Conservation (phyloP, 768 basidiomycete species). For the Suillus cothurnatus region DNA sequence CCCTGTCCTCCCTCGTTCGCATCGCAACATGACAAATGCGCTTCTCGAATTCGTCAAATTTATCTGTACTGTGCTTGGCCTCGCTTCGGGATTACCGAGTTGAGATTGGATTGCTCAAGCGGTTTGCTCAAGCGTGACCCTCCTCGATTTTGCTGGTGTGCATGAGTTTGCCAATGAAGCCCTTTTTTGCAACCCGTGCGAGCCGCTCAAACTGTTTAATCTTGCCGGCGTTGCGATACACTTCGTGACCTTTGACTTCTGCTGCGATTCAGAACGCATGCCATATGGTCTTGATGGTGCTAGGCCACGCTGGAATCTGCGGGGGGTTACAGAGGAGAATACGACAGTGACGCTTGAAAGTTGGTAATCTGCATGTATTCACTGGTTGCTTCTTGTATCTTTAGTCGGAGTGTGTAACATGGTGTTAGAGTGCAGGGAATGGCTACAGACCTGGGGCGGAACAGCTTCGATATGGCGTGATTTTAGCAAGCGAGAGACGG, state of each 20-base stretch:
- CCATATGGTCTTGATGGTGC: conserved; percentile 53
- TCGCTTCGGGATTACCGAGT: conserved; percentile 81
- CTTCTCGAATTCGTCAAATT: conserved; percentile 90
- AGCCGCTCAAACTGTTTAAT: conserved; percentile 79
- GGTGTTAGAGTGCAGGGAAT: too few relatives aligned
- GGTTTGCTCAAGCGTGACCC: conserved; percentile 85
- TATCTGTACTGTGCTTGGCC: conserved; percentile 74
- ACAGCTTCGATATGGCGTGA: too few relatives aligned
- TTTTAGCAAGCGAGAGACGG: too few relatives aligned
- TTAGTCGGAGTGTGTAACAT: background rate
- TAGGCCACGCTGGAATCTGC: conserved; percentile 67
- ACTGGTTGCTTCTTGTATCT: background rate
- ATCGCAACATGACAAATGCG: conserved; percentile 78
- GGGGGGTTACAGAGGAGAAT: conserved; percentile 77
- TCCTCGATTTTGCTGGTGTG: conserved; percentile 85
- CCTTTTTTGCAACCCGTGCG: conserved; percentile 88
- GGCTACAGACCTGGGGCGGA: too few relatives aligned
- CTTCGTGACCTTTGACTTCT: conserved; percentile 94
- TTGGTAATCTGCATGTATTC: conserved; percentile 30
- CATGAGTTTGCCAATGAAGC: conserved; percentile 88
- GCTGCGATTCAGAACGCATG: conserved; percentile 84
- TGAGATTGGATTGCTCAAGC: too few relatives aligned
- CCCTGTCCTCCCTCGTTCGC: conserved; percentile 84
- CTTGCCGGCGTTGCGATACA: conserved; percentile 84
- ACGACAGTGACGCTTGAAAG: conserved; percentile 63